phyloP scores from a whole-genome alignment of 805 yeast genomes.

The Candida anglica region DNA sequence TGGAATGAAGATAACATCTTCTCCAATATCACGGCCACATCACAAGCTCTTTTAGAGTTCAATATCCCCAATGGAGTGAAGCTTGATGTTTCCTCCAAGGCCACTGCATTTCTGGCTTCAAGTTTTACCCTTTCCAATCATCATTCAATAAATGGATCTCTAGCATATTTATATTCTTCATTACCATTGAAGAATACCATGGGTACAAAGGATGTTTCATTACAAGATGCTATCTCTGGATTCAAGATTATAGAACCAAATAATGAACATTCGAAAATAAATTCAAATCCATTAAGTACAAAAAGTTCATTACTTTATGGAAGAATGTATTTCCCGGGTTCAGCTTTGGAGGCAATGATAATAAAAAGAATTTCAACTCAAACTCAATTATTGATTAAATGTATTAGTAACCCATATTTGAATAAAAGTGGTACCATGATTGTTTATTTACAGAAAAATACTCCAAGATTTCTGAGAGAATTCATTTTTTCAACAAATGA shows the following conservation, averaged over 20 bases:
- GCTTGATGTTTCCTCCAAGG: slow-evolving; percentile 64
- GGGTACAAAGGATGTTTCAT: slow-evolving; percentile 48
- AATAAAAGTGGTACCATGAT: slow-evolving; percentile 57
- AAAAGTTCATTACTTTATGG: slow-evolving; percentile 65
- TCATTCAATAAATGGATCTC: slow-evolving; percentile 69
- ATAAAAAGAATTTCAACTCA: slow-evolving; percentile 56
- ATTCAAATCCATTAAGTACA: slow-evolving; percentile 3
- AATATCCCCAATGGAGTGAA: slow-evolving; percentile 62
- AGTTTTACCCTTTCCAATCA: slow-evolving; percentile 65
- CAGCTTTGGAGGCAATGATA: slow-evolving; percentile 82
- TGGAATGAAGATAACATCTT: slow-evolving; percentile 83
- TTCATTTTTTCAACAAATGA: slow-evolving; percentile 80
- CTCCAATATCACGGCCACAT: slow-evolving; percentile 69
- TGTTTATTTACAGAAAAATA: slow-evolving; percentile 65
- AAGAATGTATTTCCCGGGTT: slow-evolving; percentile 81
- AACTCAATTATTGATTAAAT: slow-evolving; percentile 67
- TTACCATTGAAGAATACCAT: slow-evolving; percentile 48
- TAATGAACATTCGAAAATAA: slow-evolving; percentile 15
- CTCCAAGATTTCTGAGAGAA: slow-evolving; percentile 64
- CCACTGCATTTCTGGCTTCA: slow-evolving; percentile 68
- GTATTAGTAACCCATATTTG: slow-evolving; percentile 64
- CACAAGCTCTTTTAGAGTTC: slow-evolving; percentile 69
- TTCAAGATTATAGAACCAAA: slow-evolving; percentile 55
- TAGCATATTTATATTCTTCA: slow-evolving; percentile 77
- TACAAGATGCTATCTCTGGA: slow-evolving; percentile 69